A percentile compares a stretch with the other conserved stretches of the same genome.
Conservation (phyloP, 2,329 filamentous ascomycete species). For the Trichophyton rubrum region DNA sequence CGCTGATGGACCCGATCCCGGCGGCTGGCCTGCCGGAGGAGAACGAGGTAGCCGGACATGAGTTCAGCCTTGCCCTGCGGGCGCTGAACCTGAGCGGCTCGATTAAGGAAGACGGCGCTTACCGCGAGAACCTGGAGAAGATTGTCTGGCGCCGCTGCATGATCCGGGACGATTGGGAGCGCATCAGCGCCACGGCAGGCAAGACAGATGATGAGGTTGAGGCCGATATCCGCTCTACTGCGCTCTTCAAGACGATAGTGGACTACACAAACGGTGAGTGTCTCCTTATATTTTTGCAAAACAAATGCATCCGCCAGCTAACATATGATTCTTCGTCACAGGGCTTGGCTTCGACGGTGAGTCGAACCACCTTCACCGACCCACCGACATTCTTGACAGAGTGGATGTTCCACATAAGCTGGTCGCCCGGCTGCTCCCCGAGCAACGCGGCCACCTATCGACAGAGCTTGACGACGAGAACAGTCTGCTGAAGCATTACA, state of each 20-base stretch:
- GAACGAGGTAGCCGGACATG: slow-evolving; percentile 39
- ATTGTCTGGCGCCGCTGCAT: slow-evolving; percentile 84
- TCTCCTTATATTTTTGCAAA: slow-evolving; percentile 7
- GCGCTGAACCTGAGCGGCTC: slow-evolving; percentile 39
- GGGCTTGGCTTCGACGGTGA: slow-evolving; percentile 11
- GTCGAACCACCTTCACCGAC: slow-evolving; percentile 6
- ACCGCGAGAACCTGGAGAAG: slow-evolving; percentile 43
- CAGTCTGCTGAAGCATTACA: slow-evolving; percentile 47
- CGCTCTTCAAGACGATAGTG: slow-evolving; percentile 54
- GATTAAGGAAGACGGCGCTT: slow-evolving; percentile 42
- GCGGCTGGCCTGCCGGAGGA: slow-evolving; percentile 34
- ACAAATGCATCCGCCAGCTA: slow-evolving; percentile 3
- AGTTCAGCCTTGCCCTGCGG: slow-evolving; percentile 65
- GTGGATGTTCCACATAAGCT: slow-evolving; percentile 20
- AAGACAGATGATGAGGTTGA: slow-evolving; percentile 59
- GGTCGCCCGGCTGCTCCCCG: slow-evolving; percentile 24
- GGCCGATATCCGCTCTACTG: slow-evolving; percentile 50
- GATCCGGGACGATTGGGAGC: slow-evolving; percentile 71
- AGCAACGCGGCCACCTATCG: slow-evolving; percentile 53
- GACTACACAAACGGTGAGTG: slow-evolving; percentile 51
- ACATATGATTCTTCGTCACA: slow-evolving; percentile 8
- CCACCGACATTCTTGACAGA: slow-evolving; percentile 16
- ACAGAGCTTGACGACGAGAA: slow-evolving; percentile 65
- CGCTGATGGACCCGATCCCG: slow-evolving; percentile 52
- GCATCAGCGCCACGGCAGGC: slow-evolving; percentile 62